Conservation (phyloP, 495 filamentous ascomycete species). For the Astrothelium subdiscretum region DNA sequence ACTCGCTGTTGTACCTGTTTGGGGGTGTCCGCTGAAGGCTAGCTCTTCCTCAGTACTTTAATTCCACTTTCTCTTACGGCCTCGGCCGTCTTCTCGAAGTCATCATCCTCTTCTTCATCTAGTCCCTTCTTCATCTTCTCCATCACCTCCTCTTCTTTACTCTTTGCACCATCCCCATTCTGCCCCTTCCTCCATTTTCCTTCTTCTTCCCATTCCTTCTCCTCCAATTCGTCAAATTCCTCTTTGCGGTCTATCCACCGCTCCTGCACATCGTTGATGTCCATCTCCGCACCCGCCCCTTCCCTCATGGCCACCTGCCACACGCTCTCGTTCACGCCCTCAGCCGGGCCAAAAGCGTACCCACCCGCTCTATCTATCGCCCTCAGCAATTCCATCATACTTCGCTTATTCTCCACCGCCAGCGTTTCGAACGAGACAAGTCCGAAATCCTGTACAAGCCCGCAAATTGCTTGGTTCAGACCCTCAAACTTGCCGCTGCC, state of each 20-base stretch:
- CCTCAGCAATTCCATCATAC: slow-evolving; percentile 81
- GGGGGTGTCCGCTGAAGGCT: not conserved
- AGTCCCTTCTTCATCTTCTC: slow-evolving; percentile 8
- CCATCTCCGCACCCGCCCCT: slow-evolving; percentile 57
- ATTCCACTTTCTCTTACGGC: slow-evolving; percentile 15
- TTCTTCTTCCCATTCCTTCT: slow-evolving; percentile 57
- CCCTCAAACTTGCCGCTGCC: slow-evolving; percentile 52
- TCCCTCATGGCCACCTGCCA: slow-evolving; percentile 94
- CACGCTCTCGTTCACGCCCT: slow-evolving; percentile 81
- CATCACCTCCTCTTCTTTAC: slow-evolving; percentile 15
- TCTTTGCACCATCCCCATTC: slow-evolving; percentile 24
- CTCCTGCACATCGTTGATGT: slow-evolving; percentile 82
- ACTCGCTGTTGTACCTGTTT: not conserved
- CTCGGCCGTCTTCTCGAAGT: slow-evolving; percentile 17
- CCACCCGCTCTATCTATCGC: slow-evolving; percentile 84
- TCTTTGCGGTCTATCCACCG: slow-evolving; percentile 87
- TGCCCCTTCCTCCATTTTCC: slow-evolving; percentile 29
- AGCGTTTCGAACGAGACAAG: slow-evolving; percentile 87
- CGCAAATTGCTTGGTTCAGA: slow-evolving; percentile 75
- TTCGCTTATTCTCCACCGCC: slow-evolving; percentile 89
- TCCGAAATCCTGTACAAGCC: slow-evolving; percentile 76
- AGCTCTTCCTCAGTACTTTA: slow-evolving; percentile 23
- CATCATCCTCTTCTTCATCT: slow-evolving; percentile 21
- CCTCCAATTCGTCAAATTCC: slow-evolving; percentile 72
- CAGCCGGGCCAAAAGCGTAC: slow-evolving; percentile 82